phyloP scores from a whole-genome alignment of 768 basidiomycete species.

The Trametes sanguinea region DNA sequence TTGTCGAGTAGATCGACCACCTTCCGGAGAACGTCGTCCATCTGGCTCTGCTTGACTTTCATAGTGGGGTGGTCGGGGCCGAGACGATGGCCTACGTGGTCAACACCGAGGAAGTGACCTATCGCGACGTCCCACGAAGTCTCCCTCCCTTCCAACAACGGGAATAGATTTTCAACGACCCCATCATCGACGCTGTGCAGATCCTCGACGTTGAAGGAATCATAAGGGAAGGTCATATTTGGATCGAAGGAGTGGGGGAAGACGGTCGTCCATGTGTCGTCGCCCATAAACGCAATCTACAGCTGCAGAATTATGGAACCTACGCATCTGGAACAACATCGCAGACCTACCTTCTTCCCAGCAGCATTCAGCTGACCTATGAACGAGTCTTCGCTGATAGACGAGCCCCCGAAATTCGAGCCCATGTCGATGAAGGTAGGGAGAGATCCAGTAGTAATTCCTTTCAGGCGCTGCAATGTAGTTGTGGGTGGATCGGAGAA shows the following conservation, averaged over 20 bases:
- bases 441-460: constrained; percentile 89
- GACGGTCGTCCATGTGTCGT: constrained; percentile 94
- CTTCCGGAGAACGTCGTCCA: constrained; percentile 74
- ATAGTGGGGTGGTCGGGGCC: constrained; percentile 88
- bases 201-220: constrained; percentile 99
- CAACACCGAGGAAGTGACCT: constrained; percentile 93
- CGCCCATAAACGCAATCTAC: constrained; percentile 89
- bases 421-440: constrained; percentile 97
- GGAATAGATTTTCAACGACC: constrained; percentile 81
- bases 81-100: constrained; percentile 94
- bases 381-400: constrained; percentile 86
- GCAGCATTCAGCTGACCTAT: constrained; percentile 66
- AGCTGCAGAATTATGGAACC: constrained; percentile 28
- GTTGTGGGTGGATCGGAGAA: constrained; percentile 95
- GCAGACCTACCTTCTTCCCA: constrained; percentile 57
- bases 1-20: constrained; percentile 77
- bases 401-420: constrained; percentile 85
- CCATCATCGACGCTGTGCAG: constrained; percentile 94
- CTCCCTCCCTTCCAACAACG: constrained; percentile 55
- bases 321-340: background rate
- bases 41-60: constrained; percentile 82
- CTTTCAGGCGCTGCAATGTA: constrained; percentile 94
- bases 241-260: constrained; percentile 76
- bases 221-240: constrained; percentile 82
- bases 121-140: constrained; percentile 83